Conservation (phyloP, 805 yeast species). For the Yarrowia phangngaensis region DNA sequence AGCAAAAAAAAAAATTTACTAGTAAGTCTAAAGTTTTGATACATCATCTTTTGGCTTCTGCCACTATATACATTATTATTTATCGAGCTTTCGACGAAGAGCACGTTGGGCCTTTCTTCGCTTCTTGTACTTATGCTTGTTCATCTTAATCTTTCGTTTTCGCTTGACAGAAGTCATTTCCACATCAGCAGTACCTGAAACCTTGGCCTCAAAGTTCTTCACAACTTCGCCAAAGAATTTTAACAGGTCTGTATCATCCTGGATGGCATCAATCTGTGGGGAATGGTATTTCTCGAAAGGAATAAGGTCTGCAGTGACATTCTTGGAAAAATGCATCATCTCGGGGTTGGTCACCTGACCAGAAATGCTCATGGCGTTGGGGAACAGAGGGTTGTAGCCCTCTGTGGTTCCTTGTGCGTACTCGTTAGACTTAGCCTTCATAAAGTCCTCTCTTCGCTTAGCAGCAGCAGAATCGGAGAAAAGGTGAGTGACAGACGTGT, state of each 20-base stretch:
- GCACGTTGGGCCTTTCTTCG: constrained; percentile 87
- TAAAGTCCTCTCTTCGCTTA: constrained; percentile 20
- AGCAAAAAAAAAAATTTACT: not conserved
- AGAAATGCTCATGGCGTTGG: constrained; percentile 22
- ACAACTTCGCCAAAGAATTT: constrained; percentile 21
- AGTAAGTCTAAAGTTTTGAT: constrained; percentile 4
- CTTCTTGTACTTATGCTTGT: constrained; percentile 94
- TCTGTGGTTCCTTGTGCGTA: constrained; percentile 20
- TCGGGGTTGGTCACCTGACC: constrained; percentile 26
- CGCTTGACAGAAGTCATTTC: constrained; percentile 42
- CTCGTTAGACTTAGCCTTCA: constrained; percentile 18
- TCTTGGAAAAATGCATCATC: constrained; percentile 24
- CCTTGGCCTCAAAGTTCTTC: constrained; percentile 22
- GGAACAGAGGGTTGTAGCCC: constrained; percentile 24
- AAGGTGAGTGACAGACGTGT: constrained; percentile 18
- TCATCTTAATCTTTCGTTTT: constrained; percentile 87
- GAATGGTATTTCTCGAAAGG: constrained; percentile 21
- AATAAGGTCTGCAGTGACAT: constrained; percentile 15
- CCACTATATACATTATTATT: constrained; percentile 30
- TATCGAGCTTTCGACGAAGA: constrained; percentile 39
- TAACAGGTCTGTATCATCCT: constrained; percentile 11
- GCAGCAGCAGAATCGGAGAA: constrained; percentile 25
- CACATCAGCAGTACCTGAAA: constrained; percentile 6
- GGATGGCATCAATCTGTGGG: constrained; percentile 7
- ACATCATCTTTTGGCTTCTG: constrained; percentile 22